Percentiles rank a stretch among this genome's conserved stretches.
phyloP scores from a whole-genome alignment of 164 flowering plant species.

The Tetrastigma voinierianum region DNA sequence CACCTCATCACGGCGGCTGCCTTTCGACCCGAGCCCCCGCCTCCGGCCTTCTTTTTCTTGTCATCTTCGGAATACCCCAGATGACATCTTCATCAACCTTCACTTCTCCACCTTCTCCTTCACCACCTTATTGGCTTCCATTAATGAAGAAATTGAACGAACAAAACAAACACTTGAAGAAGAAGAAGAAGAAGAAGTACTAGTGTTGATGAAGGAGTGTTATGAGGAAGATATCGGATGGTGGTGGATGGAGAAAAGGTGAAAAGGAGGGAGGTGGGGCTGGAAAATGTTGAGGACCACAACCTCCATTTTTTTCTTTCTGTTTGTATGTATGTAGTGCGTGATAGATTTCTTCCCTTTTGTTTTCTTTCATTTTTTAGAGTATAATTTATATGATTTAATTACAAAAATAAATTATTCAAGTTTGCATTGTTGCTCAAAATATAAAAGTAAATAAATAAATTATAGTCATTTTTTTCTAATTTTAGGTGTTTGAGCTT shows the following conservation, averaged over 20 bases:
- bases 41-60: conserved; percentile 10
- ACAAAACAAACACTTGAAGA: not conserved
- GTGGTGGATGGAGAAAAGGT: not conserved
- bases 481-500: no score
- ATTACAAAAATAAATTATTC: no score
- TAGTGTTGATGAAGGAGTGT: not conserved
- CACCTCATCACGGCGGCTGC: conserved; percentile 19
- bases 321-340: no score
- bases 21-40: conserved; percentile 5
- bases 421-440: no score
- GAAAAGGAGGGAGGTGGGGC: not conserved
- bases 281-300: conserved; percentile 17
- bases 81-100: conserved; percentile 1
- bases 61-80: conserved; percentile 1
- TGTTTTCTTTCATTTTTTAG: not conserved
- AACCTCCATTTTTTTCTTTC: conserved; percentile 10
- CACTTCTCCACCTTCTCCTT: conserved; percentile 2
- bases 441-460: no score
- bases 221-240: not conserved
- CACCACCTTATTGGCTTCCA: not conserved
- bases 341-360: not conserved
- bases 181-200: not conserved
- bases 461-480: no score
- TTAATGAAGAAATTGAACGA: no score
- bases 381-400: no score